These are phyloP conservation scores for Scutellospora calospora DNA, from an alignment of 371 early-diverging fungal species.

Conservation along the genomic window DNA sequence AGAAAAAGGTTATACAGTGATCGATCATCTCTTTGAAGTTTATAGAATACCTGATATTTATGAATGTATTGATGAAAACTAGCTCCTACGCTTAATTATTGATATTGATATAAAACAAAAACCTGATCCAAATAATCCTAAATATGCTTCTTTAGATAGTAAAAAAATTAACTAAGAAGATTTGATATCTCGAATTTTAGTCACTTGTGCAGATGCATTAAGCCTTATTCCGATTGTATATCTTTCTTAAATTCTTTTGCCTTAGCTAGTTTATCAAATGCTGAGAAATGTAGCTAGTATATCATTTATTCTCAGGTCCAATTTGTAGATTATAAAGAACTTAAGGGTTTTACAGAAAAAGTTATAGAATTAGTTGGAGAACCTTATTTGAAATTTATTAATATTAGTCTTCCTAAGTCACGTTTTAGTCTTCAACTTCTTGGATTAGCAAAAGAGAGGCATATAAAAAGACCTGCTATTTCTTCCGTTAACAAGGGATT, in stretches of 20 bases:
- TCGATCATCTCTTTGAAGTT: conserved; percentile 36
- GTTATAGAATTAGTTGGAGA: conserved; percentile 12
- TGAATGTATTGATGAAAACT: conserved; percentile 36
- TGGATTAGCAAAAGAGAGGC: conserved; percentile 30
- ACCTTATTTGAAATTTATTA: conserved; percentile 28
- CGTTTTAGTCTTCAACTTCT: conserved; percentile 36
- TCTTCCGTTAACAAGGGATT: conserved; percentile 20
- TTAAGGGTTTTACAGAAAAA: conserved; percentile 35
- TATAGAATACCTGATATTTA: conserved; percentile 28
- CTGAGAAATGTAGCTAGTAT: conserved; percentile 24
- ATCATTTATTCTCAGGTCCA: not conserved
- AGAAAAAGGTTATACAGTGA: conserved; percentile 27
- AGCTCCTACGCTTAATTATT: conserved; percentile 12
- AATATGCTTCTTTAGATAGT: conserved; percentile 22
- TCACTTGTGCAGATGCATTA: conserved; percentile 27
- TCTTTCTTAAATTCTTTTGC: conserved; percentile 28
- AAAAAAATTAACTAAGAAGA: conserved; percentile 15
- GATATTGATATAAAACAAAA: conserved; percentile 35
- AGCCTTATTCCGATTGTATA: not conserved
- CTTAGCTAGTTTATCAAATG: conserved; percentile 26
- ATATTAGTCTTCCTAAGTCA: conserved; percentile 10
- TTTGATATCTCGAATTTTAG: conserved; percentile 31
- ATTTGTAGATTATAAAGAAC: conserved; percentile 20
- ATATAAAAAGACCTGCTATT: conserved; percentile 31
- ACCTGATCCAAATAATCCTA: conserved; percentile 18